These are phyloP conservation scores for Diaporthe nobilis DNA, from an alignment of 2,329 filamentous ascomycete genomes.

Conservation along the genomic window DNA sequence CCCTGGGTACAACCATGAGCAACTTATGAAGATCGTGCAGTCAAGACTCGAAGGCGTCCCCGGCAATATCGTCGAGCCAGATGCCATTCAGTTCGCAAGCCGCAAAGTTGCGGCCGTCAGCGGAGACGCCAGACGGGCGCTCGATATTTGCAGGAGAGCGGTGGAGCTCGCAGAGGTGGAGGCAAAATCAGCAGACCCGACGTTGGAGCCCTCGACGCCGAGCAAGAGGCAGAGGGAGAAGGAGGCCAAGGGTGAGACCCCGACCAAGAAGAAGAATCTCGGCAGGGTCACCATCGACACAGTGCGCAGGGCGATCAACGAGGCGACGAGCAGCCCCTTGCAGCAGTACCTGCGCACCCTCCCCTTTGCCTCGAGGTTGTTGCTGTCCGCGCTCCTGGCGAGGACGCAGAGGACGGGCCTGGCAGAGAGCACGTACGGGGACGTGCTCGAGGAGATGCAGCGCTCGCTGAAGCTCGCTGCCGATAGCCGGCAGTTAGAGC, in stretches of 20 bases:
- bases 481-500: slow-evolving; percentile 71
- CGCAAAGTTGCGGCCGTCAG: slow-evolving; percentile 97
- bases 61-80: slow-evolving; percentile 89
- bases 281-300: slow-evolving; percentile 89
- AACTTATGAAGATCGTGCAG: slow-evolving; percentile 97
- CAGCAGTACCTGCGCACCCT: slow-evolving; percentile 90
- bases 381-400: slow-evolving; percentile 85
- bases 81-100: slow-evolving; percentile 96
- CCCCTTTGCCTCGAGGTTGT: slow-evolving; percentile 85
- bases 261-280: slow-evolving; percentile 54
- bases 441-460: slow-evolving; percentile 89
- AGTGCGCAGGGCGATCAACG: slow-evolving; percentile 93
- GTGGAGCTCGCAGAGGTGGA: slow-evolving; percentile 94
- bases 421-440: slow-evolving; percentile 88
- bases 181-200: slow-evolving; percentile 54
- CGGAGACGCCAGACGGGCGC: slow-evolving; percentile 89
- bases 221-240: slow-evolving; percentile 64
- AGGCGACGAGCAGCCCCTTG: slow-evolving; percentile 92
- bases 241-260: slow-evolving; percentile 46
- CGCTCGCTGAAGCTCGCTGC: slow-evolving; percentile 75
- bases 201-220: slow-evolving; percentile 69
- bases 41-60: slow-evolving; percentile 92
- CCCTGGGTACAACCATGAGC: slow-evolving; percentile 95
- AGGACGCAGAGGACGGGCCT: slow-evolving; percentile 87
- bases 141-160: slow-evolving; percentile 95